Percentiles rank a stretch among this genome's conserved stretches.
These are phyloP conservation scores for Pseudocercospora vitis DNA, from an alignment of 2,329 filamentous ascomycete species.

Conservation along the genomic window DNA sequence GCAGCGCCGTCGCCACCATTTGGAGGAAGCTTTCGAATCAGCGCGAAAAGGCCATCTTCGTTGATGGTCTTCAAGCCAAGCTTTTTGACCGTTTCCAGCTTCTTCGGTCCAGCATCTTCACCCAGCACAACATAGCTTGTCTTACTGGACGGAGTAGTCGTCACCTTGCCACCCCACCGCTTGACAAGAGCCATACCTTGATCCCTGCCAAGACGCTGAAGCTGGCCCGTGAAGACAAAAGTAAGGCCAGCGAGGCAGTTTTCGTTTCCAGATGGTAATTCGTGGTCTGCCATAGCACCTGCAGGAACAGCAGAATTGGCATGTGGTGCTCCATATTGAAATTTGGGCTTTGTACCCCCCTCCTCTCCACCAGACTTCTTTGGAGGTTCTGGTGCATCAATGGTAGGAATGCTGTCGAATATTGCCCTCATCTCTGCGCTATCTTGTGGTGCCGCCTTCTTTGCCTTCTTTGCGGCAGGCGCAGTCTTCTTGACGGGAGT, in stretches of 20 bases:
- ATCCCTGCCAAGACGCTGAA: slow-evolving; percentile 77
- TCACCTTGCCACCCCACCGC: slow-evolving; percentile 90
- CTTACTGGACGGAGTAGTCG: slow-evolving; percentile 80
- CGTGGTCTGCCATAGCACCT: slow-evolving; percentile 61
- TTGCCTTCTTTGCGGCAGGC: slow-evolving; percentile 58
- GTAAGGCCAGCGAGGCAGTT: slow-evolving; percentile 87
- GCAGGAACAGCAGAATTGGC: slow-evolving; percentile 57
- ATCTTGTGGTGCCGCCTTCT: slow-evolving; percentile 67
- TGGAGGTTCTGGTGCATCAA: slow-evolving; percentile 81
- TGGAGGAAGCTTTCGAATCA: slow-evolving; percentile 78
- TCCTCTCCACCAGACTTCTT: slow-evolving; percentile 58
- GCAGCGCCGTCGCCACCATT: slow-evolving; percentile 86
- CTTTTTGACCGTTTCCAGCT: slow-evolving; percentile 80
- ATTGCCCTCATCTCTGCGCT: slow-evolving; percentile 76
- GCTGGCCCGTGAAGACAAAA: slow-evolving; percentile 92
- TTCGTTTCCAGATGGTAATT: slow-evolving; percentile 78
- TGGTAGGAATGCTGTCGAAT: slow-evolving; percentile 79
- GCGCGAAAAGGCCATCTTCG: slow-evolving; percentile 84
- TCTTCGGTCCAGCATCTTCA: slow-evolving; percentile 87
- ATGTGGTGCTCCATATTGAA: slow-evolving; percentile 67
- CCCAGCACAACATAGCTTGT: slow-evolving; percentile 93
- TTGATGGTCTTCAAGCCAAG: slow-evolving; percentile 87
- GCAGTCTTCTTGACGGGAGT: slow-evolving; percentile 48
- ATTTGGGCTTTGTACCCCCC: slow-evolving; percentile 57
- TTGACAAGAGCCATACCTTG: slow-evolving; percentile 86